Base-by-base conservation (phyloP, 129 eudicot species). In the Tagetes patula region DNA sequence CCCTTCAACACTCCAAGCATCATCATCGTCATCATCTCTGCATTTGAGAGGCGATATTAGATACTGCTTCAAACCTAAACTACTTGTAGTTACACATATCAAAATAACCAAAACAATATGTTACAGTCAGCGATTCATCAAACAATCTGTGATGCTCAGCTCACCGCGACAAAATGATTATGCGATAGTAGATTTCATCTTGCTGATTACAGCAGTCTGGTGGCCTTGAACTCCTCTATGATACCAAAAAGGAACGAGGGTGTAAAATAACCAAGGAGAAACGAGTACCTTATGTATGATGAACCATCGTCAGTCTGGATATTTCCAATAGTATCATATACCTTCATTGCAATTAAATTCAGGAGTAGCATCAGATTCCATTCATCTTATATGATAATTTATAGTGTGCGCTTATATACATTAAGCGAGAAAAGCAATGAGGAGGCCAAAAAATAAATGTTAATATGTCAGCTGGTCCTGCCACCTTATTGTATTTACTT, bases 21-120 rank as follows among this genome's bases (percentile, higher is more conserved):
- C 94, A 47, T 87, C 96, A 81, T 96, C 84, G 86, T 87, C 96
- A 41, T 90, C 96, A 42, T 90, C 96, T 82, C 98, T 94, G 96
- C 87, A 86, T 60, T 70, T 60, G 68, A 20, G 68, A 81, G 43
- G 70, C 39, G 73, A 73, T 43, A 71, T 80, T 70, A 70, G 76
- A 70, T 70, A 52, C 42, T 53, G 73, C 67, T 30, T 45, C 73
- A 67, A 13, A 67, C 58, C 68, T 56, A 45, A 67, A 67, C 49
- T 56, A 41, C 39, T 42, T 65, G 68, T 67, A 49, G 46, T 67
- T 67, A 78, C 47, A 8, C 20, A 76, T 43, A 58, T 59, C 20
- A 36, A 68, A 62, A 78, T 34, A 45, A 71, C 56, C 48, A 63
- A 47, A 67, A 71, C 41, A 53, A 67, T 50, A 65, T 39, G 11